Evolutionary conservation across 768 basidiomycete species (phyloP), one percentile per base, ranked within the genome.

Genomic region (Harrya chromipes): DNA sequence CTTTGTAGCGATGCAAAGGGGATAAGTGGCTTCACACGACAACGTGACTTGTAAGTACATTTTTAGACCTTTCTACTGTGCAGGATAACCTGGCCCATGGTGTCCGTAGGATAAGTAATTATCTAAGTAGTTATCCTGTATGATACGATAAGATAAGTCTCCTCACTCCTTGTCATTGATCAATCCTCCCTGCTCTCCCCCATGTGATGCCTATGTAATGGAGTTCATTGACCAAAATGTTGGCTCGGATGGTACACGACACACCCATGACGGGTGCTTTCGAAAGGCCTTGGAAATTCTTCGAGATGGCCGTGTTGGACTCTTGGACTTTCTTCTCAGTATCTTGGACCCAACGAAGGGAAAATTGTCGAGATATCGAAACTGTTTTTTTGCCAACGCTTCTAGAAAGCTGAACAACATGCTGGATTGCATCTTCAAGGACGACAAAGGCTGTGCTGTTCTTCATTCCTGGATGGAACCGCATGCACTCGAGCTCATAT

Each of bases 321-420:
- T 48, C 12, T 37, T 53, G 3, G 43, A 53, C 47, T 53, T 48
- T 4, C 1, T 49, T 2, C 42, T 36, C 17, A 31, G 45, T 7
- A 17, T 48, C 38, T 27, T 53, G 1, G 3, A 40, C 8, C 31
- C 42, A 6, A 14, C 16, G 10, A 46, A 29, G 6, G 4, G 3
- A 1, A 43, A 53, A 19, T 39, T 44, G 11, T 6, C 8, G 11
- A 45, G 4, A 7, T 49, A 49, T 45, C 31, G 3, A 8, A 19
- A 41, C 11, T 11, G n/a, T 3, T 48, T 53, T n/a, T 45, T 38
- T 20, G 8, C 40, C 9, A 47, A 47, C 23, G 31, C 35, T 16
- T 42, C 37, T n/a, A 40, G 47, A 2, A 49, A 49, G 19, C 34
- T 53, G 1, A n/a, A 31, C 0, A 39, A 21, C 20, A n/a, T 53